phyloP scores from a whole-genome alignment of 208 protist species.

The Trypanosoma melophagium region DNA sequence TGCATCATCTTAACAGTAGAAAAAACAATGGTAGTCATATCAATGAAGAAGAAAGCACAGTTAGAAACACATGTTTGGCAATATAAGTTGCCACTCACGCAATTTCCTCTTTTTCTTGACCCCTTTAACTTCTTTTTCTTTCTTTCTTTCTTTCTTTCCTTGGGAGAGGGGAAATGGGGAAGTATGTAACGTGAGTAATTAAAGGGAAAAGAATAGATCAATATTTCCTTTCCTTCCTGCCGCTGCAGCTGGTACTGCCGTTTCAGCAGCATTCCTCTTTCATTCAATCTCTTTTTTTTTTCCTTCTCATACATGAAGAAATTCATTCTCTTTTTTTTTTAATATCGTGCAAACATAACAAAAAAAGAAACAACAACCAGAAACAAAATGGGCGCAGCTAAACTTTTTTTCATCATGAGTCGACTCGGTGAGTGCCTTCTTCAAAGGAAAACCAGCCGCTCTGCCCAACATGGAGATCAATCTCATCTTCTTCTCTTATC shows the following conservation, averaged over 20 bases:
- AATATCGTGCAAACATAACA: too few relatives aligned
- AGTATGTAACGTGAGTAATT: too few relatives aligned
- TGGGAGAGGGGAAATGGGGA: neutral
- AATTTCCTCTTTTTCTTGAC: neutral
- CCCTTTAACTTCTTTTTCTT: slow-evolving; percentile 1
- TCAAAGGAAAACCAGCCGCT: too few relatives aligned
- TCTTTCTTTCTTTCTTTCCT: slow-evolving; percentile 8
- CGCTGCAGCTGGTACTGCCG: too few relatives aligned
- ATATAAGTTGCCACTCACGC: neutral
- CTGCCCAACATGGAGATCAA: too few relatives aligned
- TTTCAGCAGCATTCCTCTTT: neutral
- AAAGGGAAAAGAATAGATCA: neutral
- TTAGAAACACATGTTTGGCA: neutral
- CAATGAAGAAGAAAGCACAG: slow-evolving; percentile 3
- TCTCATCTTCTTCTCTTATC: neutral
- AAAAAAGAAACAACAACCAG: too few relatives aligned
- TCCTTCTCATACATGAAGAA: neutral
- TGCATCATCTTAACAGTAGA: neutral
- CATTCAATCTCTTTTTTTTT: neutral
- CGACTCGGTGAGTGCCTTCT: too few relatives aligned
- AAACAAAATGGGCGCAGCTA: too few relatives aligned
- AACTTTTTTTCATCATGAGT: neutral
- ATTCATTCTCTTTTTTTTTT: neutral
- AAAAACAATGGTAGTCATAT: neutral
- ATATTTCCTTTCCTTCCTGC: too few relatives aligned